Percentiles rank a stretch among this genome's conserved stretches.
Conservation (phyloP, 345 rosid species). For the Rhizophora mangle region DNA sequence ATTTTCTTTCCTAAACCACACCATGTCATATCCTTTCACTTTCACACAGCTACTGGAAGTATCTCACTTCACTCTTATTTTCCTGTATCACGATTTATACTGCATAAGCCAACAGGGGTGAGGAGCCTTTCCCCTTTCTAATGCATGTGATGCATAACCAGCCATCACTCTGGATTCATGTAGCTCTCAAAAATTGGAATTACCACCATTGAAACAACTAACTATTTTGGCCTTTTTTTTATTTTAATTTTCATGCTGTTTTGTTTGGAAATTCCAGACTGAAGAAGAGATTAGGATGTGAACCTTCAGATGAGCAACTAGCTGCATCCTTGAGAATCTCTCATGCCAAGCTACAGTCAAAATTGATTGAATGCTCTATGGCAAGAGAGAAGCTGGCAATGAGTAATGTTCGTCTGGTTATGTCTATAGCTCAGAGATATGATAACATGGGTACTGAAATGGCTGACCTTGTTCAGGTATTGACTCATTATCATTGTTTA, state of each 20-base stretch:
- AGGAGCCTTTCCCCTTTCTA: no score
- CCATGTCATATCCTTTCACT: no score
- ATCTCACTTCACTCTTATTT: no score
- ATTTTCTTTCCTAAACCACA: no score
- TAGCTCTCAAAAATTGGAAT: no score
- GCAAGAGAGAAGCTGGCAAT: constrained; percentile 93
- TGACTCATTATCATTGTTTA: constrained; percentile 13
- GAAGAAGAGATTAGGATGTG: constrained; percentile 76
- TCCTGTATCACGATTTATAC: no score
- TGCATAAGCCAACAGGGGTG: no score
- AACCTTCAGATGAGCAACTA: constrained; percentile 84
- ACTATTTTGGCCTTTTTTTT: no score
- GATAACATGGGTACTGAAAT: constrained; percentile 89
- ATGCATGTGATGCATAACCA: no score
- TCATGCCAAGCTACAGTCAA: constrained; percentile 66
- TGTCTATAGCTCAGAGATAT: constrained; percentile 91
- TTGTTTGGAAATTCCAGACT: constrained; percentile 45
- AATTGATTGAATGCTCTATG: constrained; percentile 61
- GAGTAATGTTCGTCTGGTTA: constrained; percentile 95
- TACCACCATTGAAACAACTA: no score
- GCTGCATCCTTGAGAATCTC: constrained; percentile 75
- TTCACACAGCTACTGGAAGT: no score
- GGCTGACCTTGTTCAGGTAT: constrained; percentile 97
- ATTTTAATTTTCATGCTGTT: background rate
- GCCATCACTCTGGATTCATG: no score